Evolutionary conservation across 768 basidiomycete species (phyloP), one percentile per base, ranked within the genome.

Genomic region (Cystoderma amianthinum): DNA sequence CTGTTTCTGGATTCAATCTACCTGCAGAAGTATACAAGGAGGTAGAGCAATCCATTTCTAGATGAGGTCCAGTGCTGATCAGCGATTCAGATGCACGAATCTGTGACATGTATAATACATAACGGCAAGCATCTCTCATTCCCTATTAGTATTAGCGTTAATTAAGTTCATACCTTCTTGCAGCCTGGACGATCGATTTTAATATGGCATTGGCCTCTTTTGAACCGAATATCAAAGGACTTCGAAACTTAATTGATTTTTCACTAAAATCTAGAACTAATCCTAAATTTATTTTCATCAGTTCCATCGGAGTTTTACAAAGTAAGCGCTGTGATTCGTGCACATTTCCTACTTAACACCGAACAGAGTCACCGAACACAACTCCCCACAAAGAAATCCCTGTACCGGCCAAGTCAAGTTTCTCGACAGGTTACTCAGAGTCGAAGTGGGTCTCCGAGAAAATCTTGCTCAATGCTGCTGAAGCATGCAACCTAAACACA

Each of bases 391-490:
- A 39, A 5, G 64, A 56, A 5, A 61, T 61, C 15, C 41, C 45
- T 4, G 55, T 53, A 1, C 39, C 62, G 18, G 36, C 55, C 13
- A 53, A 57, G 53, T 33, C 22, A 18, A 59, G 65, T 0, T 44
- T 62, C 12, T 60, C 58, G 2, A 50, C 56, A 13, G 69, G 69
- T 0, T 70, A 70, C 39, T 48, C 58, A 1, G 61, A 68, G 44
- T 64, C 62, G 1, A 72, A 72, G 51, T 69, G 65, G 59, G 65
- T 67, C 2, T 60, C 63, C 0, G 68, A 69, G 38, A 46, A 54
- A 36, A 49, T 70, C 6, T 48, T 67, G 7, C 38, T 50, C 18
- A 42, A 32, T 1, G 69, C 65, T 1, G 49, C 54, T 2, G 42
- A 57, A 18, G 16, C 25, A 7, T 62, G 64, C 0, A 25, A 48